Percentiles rank a stretch among this genome's conserved stretches.
Conservation (phyloP, 495 filamentous ascomycete species). For the Penicillium flavigenum region DNA sequence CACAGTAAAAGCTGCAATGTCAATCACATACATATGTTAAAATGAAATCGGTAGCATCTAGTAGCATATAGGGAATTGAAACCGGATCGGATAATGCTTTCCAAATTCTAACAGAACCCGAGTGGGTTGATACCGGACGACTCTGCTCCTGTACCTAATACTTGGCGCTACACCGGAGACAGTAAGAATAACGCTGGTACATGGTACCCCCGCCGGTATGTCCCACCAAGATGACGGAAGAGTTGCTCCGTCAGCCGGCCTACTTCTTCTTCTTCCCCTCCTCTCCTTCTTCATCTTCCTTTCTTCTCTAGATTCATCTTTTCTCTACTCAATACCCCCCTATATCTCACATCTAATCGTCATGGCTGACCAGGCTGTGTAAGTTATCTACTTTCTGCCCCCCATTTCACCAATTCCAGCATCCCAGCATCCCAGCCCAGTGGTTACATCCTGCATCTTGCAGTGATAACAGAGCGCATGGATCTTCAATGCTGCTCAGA, state of each 20-base stretch:
- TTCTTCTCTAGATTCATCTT: constrained; percentile 16
- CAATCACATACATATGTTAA: not conserved
- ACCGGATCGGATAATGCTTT: constrained; percentile 23
- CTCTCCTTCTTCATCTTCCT: constrained; percentile 19
- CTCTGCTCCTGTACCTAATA: constrained; percentile 42
- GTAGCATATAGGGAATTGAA: constrained; percentile 6
- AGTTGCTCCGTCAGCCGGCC: constrained; percentile 45
- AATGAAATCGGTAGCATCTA: not conserved
- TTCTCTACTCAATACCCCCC: constrained; percentile 11
- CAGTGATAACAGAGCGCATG: not conserved
- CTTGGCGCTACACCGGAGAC: constrained; percentile 30
- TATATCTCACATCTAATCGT: constrained; percentile 23
- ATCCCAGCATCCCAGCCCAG: not conserved
- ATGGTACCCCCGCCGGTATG: constrained; percentile 27
- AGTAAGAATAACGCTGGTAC: constrained; percentile 15
- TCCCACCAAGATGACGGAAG: constrained; percentile 49
- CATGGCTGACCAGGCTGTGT: constrained; percentile 56
- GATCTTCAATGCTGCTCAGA: constrained; percentile 5
- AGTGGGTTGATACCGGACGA: constrained; percentile 42
- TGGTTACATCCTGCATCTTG: constrained; percentile 1
- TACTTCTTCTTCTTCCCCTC: constrained; percentile 24
- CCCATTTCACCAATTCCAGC: constrained; percentile 9
- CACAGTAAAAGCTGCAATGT: constrained; percentile 12
- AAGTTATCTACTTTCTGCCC: constrained; percentile 38
- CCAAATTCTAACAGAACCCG: constrained; percentile 21